Evolutionary conservation across 2,329 filamentous ascomycete species (phyloP).

Genomic region (Ophiostoma himal-ulmi): DNA sequence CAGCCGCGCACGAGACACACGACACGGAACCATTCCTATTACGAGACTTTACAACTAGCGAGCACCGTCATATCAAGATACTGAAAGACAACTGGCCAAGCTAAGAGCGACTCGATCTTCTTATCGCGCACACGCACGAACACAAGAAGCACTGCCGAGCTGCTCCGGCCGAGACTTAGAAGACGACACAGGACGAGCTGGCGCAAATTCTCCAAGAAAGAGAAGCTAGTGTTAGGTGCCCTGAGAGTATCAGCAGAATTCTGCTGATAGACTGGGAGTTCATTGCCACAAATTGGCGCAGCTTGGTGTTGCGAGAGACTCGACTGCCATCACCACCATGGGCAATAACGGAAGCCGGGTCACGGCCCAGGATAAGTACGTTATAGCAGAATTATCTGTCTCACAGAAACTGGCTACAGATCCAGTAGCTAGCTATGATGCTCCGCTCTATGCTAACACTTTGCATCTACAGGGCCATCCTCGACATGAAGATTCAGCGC

Average conservation of each 20-base stretch:
- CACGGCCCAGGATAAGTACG: slow-evolving; percentile 77
- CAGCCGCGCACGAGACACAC: not conserved
- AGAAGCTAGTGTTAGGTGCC: not conserved
- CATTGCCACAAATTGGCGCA: not conserved
- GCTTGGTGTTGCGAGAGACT: not conserved
- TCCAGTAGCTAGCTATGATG: not conserved
- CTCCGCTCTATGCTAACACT: not conserved
- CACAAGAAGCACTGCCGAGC: not conserved
- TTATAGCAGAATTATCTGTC: not conserved
- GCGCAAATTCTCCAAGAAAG: not conserved
- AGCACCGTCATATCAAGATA: not conserved
- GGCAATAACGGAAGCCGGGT: slow-evolving; percentile 53
- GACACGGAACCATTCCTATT: not conserved
- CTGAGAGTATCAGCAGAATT: not conserved
- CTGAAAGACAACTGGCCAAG: not conserved
- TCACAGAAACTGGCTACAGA: not conserved
- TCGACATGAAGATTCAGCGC: slow-evolving; percentile 95
- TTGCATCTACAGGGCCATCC: slow-evolving; percentile 66
- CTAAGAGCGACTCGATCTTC: not conserved
- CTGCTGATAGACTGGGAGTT: not conserved
- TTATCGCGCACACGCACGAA: not conserved
- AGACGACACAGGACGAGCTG: not conserved
- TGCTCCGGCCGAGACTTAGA: not conserved
- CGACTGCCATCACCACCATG: slow-evolving; percentile 36
- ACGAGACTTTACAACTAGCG: not conserved